Evolutionary conservation across 2,329 filamentous ascomycete genomes (phyloP).

Genomic region (Calycina marina): DNA sequence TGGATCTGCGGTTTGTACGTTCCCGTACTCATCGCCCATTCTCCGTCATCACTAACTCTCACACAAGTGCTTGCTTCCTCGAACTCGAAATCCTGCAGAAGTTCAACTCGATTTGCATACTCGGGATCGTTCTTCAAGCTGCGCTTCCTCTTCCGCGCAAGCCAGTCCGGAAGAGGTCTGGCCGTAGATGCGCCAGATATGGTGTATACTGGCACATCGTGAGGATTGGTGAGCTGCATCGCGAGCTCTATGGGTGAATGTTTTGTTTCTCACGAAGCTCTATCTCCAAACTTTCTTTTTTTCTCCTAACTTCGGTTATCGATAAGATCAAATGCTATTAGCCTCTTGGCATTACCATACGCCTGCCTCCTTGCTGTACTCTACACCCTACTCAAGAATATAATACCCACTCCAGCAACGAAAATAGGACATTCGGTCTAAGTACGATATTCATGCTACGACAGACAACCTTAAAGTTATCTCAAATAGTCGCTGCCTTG

Average conservation of each 20-base stretch:
- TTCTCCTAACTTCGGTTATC: neutral
- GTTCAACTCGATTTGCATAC: constrained; percentile 83
- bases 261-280: neutral
- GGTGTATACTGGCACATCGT: constrained; percentile 81
- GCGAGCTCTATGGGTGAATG: constrained; percentile 7
- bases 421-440: too few species aligned
- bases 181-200: constrained; percentile 83
- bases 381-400: too few species aligned
- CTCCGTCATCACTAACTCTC: constrained; percentile 81
- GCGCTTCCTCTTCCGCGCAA: constrained; percentile 75
- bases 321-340: too few species aligned
- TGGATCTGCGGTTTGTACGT: constrained; percentile 72
- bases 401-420: too few species aligned
- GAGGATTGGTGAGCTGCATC: constrained; percentile 75
- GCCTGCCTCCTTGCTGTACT: too few species aligned
- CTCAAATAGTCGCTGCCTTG: too few species aligned
- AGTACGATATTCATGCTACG: too few species aligned
- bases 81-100: constrained; percentile 96
- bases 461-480: too few species aligned
- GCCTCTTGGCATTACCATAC: constrained; percentile 1
- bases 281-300: neutral
- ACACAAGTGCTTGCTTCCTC: constrained; percentile 89
- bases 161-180: constrained; percentile 86
- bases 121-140: constrained; percentile 86
- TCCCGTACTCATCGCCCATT: constrained; percentile 94